phyloP scores from a whole-genome alignment of 2,329 filamentous ascomycete species.

The Aureobasidium sp. region DNA sequence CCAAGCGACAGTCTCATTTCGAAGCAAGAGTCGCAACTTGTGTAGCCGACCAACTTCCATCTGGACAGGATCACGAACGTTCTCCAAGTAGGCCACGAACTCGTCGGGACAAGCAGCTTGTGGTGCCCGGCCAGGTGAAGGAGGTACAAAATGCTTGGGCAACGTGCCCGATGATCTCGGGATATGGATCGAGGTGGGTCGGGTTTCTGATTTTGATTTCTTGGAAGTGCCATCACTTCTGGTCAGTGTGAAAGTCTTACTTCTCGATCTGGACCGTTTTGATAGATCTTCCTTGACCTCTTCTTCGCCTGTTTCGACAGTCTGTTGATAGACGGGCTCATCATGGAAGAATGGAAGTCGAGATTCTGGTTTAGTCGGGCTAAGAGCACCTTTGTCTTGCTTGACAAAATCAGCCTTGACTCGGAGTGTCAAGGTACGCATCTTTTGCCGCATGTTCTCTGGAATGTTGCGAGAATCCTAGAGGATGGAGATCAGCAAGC shows the following conservation, averaged over 20 bases:
- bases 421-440: conserved; percentile 77
- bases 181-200: conserved; percentile 52
- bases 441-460: conserved; percentile 87
- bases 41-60: conserved; percentile 94
- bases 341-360: conserved; percentile 9
- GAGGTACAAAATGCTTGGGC: conserved; percentile 16
- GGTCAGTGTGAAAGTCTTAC: conserved; percentile 70
- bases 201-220: conserved; percentile 60
- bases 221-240: conserved; percentile 65
- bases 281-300: conserved; percentile 19
- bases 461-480: conserved; percentile 81
- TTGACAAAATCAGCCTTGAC: conserved; percentile 96
- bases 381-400: conserved; percentile 56
- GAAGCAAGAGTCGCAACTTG: conserved; percentile 78
- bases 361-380: conserved; percentile 12
- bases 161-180: conserved; percentile 31
- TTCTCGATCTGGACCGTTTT: conserved; percentile 45
- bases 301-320: conserved; percentile 7
- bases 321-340: neutral
- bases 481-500: neutral
- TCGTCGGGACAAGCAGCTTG: conserved; percentile 68
- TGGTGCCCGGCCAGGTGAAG: conserved; percentile 41
- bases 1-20: conserved; percentile 95
- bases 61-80: conserved; percentile 69
- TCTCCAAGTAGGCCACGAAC: conserved; percentile 77